Evolutionary conservation across 495 filamentous ascomycete genomes (phyloP).

Genomic region (Hypoxylon rickii): DNA sequence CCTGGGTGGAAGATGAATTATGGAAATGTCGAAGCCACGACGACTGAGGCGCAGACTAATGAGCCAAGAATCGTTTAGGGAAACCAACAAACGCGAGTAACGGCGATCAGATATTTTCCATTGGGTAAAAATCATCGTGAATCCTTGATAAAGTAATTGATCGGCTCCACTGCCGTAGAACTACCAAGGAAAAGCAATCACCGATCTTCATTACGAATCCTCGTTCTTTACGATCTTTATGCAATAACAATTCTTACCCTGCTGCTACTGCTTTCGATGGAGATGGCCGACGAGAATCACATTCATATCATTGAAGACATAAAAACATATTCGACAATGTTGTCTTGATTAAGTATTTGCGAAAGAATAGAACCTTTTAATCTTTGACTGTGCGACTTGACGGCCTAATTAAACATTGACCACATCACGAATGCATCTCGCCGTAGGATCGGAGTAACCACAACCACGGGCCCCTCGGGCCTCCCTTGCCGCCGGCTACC

Average conservation of each 20-base stretch:
- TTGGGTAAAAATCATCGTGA: conserved; percentile 8
- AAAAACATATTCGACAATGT: too few relatives aligned
- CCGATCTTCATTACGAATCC: conserved; percentile 1
- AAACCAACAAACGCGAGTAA: not conserved
- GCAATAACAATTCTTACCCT: not conserved
- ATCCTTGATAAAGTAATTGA: conserved; percentile 18
- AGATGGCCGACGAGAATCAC: too few relatives aligned
- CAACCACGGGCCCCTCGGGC: too few relatives aligned
- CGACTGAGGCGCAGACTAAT: conserved; percentile 19
- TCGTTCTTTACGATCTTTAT: conserved; percentile 2
- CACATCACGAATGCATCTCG: too few relatives aligned
- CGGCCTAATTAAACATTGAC: too few relatives aligned
- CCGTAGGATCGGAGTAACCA: too few relatives aligned
- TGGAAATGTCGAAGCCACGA: conserved; percentile 16
- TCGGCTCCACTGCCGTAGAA: conserved; percentile 5
- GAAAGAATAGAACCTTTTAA: too few relatives aligned
- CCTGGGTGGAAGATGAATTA: not conserved
- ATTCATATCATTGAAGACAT: too few relatives aligned
- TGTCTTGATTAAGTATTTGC: too few relatives aligned
- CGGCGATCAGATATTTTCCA: conserved; percentile 13
- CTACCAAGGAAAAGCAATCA: conserved; percentile 8
- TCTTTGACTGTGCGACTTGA: too few relatives aligned
- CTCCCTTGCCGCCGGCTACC: too few relatives aligned
- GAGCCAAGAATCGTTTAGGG: conserved; percentile 19
- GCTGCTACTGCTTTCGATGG: too few relatives aligned